Evolutionary conservation across 257 asterid genomes (phyloP).

Genomic region (Solanum tacnaense): DNA sequence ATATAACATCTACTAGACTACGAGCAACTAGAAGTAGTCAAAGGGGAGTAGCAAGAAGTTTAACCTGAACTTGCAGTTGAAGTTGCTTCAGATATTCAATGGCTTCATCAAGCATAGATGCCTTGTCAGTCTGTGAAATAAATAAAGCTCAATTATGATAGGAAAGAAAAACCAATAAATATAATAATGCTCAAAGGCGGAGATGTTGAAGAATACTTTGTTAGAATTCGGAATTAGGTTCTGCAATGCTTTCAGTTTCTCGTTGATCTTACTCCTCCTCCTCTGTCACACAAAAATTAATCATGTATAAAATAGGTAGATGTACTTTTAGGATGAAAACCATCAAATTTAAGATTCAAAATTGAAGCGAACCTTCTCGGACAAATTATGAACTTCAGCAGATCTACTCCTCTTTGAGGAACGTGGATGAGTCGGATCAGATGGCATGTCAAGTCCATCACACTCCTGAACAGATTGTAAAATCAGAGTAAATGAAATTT

Average conservation of each 20-base stretch:
- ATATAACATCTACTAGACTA: not conserved
- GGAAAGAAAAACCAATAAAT: not conserved
- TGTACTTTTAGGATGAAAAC: not conserved
- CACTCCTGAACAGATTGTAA: conserved; percentile 28
- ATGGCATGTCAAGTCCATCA: conserved; percentile 38
- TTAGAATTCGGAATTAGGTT: conserved; percentile 87
- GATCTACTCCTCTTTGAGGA: conserved; percentile 91
- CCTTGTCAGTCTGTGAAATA: conserved; percentile 74
- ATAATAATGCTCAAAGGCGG: not conserved
- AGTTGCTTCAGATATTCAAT: conserved; percentile 96
- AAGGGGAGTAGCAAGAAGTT: conserved; percentile 5
- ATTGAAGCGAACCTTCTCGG: conserved; percentile 65
- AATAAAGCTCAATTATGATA: conserved; percentile 7
- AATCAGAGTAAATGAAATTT: not conserved
- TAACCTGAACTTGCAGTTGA: conserved; percentile 94
- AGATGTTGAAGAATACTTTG: conserved; percentile 27
- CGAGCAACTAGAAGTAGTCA: not conserved
- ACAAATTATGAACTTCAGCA: conserved; percentile 84
- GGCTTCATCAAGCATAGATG: conserved; percentile 97
- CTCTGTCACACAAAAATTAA: conserved; percentile 39
- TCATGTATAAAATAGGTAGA: conserved; percentile 2
- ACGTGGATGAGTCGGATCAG: conserved; percentile 34
- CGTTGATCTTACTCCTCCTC: conserved; percentile 93
- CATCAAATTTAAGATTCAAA: not conserved
- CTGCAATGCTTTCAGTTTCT: conserved; percentile 91